phyloP scores from a whole-genome alignment of 495 filamentous ascomycete species.

The Amorphotheca resinae region DNA sequence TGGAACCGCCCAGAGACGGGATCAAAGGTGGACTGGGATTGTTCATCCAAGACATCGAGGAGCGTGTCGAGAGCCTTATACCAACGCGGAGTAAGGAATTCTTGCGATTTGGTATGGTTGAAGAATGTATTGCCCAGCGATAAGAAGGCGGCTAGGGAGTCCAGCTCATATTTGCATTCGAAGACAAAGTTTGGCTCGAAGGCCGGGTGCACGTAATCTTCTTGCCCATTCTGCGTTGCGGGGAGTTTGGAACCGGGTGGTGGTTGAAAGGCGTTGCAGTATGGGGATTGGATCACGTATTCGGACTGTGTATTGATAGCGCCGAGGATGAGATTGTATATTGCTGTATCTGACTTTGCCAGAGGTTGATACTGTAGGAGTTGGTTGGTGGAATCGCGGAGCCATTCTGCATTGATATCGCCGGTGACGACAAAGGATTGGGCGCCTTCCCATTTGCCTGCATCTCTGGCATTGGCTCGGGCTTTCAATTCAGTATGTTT shows the following conservation, averaged over 20 bases:
- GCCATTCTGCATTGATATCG: conserved; percentile 98
- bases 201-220: conserved; percentile 71
- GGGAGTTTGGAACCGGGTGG: conserved; percentile 66
- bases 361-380: conserved; percentile 77
- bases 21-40: conserved; percentile 71
- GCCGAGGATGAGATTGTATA: conserved; percentile 73
- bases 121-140: conserved; percentile 77
- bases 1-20: conserved; percentile 45
- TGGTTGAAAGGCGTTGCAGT: conserved; percentile 98
- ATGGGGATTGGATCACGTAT: conserved; percentile 87
- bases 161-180: conserved; percentile 98
- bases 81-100: conserved; percentile 71
- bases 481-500: conserved; percentile 28
- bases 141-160: conserved; percentile 89
- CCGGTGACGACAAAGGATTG: conserved; percentile 96
- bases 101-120: conserved; percentile 60
- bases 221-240: conserved; percentile 58
- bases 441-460: conserved; percentile 60
- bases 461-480: conserved; percentile 27
- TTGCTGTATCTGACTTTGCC: conserved; percentile 60
- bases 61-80: conserved; percentile 65
- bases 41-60: conserved; percentile 59
- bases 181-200: conserved; percentile 81
- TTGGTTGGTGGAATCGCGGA: conserved; percentile 96
- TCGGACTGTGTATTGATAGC: conserved; percentile 96